Evolutionary conservation across 78 protist genomes (phyloP).

Genomic region (Planoprotostelium fungivorum): DNA sequence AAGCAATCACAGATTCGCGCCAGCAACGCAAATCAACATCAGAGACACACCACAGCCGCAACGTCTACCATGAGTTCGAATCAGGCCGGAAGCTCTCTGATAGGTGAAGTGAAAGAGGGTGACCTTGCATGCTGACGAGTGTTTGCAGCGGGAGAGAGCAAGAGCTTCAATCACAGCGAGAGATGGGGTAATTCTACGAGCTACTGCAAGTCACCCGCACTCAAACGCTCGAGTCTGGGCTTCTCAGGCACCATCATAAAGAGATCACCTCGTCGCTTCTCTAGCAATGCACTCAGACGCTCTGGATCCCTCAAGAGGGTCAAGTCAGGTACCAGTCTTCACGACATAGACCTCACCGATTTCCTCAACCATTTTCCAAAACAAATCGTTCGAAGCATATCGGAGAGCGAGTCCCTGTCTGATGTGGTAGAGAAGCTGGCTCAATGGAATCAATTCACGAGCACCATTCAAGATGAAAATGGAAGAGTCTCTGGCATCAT

Average conservation of each 20-base stretch:
- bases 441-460: neutral
- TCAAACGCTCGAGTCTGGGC: neutral
- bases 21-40: no score
- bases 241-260: neutral
- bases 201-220: neutral
- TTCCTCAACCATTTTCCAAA: neutral
- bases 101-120: no score
- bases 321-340: neutral
- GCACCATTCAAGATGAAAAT: neutral
- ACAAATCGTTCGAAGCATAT: neutral
- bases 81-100: no score
- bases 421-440: neutral
- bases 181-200: neutral
- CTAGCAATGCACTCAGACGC: neutral
- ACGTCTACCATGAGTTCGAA: no score
- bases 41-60: no score
- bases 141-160: constrained; percentile 3
- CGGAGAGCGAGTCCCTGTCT: neutral
- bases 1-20: no score
- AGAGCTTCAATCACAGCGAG: neutral
- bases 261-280: neutral
- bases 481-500: neutral
- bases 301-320: neutral
- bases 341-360: neutral
- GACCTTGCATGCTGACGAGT: no score